phyloP scores from a whole-genome alignment of 2,329 filamentous ascomycete species.

The Pseudovirgaria hyperparasitica region DNA sequence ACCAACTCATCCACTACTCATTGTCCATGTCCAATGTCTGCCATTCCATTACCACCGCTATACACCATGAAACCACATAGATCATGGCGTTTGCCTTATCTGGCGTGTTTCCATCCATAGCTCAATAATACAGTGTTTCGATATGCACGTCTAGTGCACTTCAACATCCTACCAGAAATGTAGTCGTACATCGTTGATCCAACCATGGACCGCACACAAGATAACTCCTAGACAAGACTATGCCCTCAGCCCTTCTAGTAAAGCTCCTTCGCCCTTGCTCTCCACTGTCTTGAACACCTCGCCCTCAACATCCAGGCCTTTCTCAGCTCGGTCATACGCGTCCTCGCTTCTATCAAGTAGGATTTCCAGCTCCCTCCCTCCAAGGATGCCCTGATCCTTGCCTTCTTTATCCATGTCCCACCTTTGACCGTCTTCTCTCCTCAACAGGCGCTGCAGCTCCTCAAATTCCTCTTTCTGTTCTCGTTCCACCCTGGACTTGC shows the following conservation, averaged over 20 bases:
- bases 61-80: too few species aligned
- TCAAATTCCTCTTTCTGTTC: conserved; percentile 32
- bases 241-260: conserved; percentile 36
- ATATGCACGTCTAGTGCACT: too few species aligned
- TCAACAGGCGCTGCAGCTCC: conserved; percentile 33
- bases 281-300: conserved; percentile 62
- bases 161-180: too few species aligned
- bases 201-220: conserved; percentile 1
- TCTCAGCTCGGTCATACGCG: conserved; percentile 61
- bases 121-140: too few species aligned
- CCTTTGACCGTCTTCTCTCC: conserved; percentile 54
- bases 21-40: too few species aligned
- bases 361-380: conserved; percentile 61
- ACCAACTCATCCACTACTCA: too few species aligned
- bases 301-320: conserved; percentile 55
- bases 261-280: conserved; percentile 47
- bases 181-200: too few species aligned
- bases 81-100: too few species aligned
- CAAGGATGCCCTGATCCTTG: conserved; percentile 53
- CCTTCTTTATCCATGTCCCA: conserved; percentile 38
- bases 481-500: conserved; percentile 38
- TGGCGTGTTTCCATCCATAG: too few species aligned
- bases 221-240: conserved; percentile 6
- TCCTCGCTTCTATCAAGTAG: conserved; percentile 63
- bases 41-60: too few species aligned